A percentile compares a stretch with the other conserved stretches of the same genome.
These are phyloP conservation scores for Podaxis mareebaensis DNA, from an alignment of 768 basidiomycete species.

Conservation along the genomic window DNA sequence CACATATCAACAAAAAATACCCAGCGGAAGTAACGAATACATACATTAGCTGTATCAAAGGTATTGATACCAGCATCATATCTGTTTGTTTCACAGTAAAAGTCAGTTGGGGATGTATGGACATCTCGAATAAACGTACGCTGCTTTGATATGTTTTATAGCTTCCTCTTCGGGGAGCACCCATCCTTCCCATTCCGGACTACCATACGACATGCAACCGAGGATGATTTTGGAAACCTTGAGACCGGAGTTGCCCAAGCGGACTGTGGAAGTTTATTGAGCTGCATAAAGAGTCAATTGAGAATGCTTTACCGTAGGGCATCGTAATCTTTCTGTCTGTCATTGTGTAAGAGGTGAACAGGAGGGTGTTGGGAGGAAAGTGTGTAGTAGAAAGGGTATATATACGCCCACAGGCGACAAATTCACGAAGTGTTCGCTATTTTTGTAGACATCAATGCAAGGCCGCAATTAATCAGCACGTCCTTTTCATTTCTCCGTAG, in stretches of 20 bases:
- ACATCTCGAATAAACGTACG: conserved; percentile 27
- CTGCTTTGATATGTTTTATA: conserved; percentile 53
- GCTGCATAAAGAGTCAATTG: background rate
- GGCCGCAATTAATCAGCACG: background rate
- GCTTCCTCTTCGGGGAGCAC: conserved; percentile 48
- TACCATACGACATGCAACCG: conserved; percentile 61
- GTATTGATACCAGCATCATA: conserved; percentile 67
- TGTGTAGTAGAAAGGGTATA: background rate
- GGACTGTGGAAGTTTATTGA: conserved; percentile 31
- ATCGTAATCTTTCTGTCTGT: background rate
- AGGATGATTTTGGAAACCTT: conserved; percentile 69
- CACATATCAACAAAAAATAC: background rate
- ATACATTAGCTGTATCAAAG: conserved; percentile 57
- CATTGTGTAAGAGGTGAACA: background rate
- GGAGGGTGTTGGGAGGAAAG: background rate
- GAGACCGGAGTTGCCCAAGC: conserved; percentile 52
- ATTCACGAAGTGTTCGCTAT: background rate
- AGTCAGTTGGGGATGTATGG: background rate
- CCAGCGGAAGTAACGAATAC: background rate
- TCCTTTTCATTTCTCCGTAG: background rate
- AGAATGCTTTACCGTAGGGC: background rate
- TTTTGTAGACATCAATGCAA: background rate
- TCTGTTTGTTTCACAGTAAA: conserved; percentile 24
- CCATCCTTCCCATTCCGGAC: conserved; percentile 51
- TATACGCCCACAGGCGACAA: background rate